A percentile compares a stretch with the other conserved stretches of the same genome.
These are phyloP conservation scores for Wickerhamiella allomyrinae DNA, from an alignment of 805 yeast species.

Conservation along the genomic window DNA sequence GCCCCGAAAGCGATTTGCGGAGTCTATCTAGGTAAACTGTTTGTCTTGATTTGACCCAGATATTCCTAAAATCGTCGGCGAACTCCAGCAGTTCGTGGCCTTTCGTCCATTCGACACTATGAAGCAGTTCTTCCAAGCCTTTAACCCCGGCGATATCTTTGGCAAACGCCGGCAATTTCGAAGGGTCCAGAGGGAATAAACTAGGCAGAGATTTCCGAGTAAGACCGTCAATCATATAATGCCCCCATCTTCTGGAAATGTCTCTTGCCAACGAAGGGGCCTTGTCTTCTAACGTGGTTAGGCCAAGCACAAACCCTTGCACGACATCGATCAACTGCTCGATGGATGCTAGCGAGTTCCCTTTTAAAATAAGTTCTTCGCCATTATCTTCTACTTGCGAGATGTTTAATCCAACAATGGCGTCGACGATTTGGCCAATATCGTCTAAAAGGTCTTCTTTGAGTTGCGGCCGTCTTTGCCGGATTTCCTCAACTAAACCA, in stretches of 20 bases:
- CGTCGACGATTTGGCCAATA: neutral
- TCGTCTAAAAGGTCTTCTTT: neutral
- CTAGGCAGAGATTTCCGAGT: conserved; percentile 7
- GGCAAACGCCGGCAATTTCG: conserved; percentile 3
- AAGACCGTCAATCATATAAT: conserved; percentile 5
- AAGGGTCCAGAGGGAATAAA: conserved; percentile 8
- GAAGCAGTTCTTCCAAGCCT: conserved; percentile 7
- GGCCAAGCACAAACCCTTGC: conserved; percentile 5
- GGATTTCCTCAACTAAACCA: neutral
- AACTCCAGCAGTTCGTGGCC: conserved; percentile 7
- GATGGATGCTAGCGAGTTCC: neutral
- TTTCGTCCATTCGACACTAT: conserved; percentile 3
- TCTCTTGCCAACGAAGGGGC: neutral
- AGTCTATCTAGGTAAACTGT: conserved; percentile 8
- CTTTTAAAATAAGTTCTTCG: neutral
- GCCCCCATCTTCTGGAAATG: conserved; percentile 5
- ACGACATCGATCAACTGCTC: conserved; percentile 4
- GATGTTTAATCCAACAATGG: neutral
- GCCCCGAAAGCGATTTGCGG: conserved; percentile 3
- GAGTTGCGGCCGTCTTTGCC: neutral
- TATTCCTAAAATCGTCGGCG: conserved; percentile 6
- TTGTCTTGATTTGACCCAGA: conserved; percentile 9
- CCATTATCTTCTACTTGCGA: neutral
- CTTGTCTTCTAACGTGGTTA: neutral
- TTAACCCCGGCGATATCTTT: conserved; percentile 5